phyloP scores from a whole-genome alignment of 306 rosid species.

The Pyrus communis region DNA sequence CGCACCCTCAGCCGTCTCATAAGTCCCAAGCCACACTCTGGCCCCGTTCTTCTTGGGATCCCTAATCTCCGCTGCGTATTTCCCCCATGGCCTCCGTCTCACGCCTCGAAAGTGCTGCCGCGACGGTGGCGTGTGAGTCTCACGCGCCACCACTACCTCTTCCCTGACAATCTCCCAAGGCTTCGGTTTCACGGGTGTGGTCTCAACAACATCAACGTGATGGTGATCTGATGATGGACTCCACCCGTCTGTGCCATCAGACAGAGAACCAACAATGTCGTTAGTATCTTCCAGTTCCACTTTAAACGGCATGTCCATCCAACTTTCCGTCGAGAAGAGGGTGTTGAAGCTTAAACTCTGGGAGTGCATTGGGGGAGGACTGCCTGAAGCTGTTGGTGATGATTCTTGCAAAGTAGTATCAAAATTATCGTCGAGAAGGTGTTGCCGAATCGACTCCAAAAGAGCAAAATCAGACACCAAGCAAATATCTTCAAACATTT shows the following conservation, averaged over 20 bases:
- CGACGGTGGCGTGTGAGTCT: background rate
- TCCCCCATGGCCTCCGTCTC: slow-evolving; percentile 64
- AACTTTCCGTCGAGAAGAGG: slow-evolving; percentile 4
- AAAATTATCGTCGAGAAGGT: slow-evolving; percentile 21
- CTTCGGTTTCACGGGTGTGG: background rate
- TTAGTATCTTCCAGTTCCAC: slow-evolving; percentile 4
- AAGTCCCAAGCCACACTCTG: slow-evolving; percentile 64
- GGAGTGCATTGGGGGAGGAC: background rate
- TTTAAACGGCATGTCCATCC: slow-evolving; percentile 13
- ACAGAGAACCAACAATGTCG: background rate
- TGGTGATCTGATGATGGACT: background rate
- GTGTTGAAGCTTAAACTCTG: slow-evolving; percentile 9
- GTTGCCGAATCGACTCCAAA: slow-evolving; percentile 14
- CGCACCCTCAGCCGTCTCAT: slow-evolving; percentile 37
- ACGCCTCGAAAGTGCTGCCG: slow-evolving; percentile 41
- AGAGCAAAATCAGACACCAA: slow-evolving; percentile 17
- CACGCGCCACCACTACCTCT: background rate
- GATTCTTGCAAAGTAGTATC: background rate
- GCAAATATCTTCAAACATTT: background rate
- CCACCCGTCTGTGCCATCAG: background rate
- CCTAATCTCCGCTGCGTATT: slow-evolving; percentile 54
- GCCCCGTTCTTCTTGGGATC: slow-evolving; percentile 37
- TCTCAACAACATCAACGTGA: background rate
- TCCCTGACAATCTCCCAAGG: background rate
- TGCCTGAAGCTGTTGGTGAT: background rate